Conservation (phyloP, 163 green algal species). For the Scenedesmus sp. region DNA sequence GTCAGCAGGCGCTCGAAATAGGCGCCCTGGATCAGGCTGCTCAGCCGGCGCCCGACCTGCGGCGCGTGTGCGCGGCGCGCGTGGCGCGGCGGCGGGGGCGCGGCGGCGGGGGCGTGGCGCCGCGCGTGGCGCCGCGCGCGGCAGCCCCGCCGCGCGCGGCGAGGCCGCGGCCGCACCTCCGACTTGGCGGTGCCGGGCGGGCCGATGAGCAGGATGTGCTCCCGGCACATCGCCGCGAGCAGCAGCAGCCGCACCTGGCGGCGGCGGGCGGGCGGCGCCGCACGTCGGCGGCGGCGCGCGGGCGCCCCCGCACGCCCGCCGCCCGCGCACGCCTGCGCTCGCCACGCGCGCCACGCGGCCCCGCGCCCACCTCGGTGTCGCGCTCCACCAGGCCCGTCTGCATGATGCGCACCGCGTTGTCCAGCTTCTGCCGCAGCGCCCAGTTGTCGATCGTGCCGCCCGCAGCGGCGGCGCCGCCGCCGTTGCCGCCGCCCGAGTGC, state of each 20-base stretch:
- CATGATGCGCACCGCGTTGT: slow-evolving; percentile 42
- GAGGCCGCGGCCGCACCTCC: slow-evolving; percentile 68
- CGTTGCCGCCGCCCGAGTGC: background rate
- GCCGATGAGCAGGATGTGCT: slow-evolving; percentile 95
- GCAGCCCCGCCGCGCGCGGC: no score
- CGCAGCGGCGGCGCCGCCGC: background rate
- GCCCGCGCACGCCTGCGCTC: background rate
- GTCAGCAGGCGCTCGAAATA: slow-evolving; percentile 94
- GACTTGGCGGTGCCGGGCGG: slow-evolving; percentile 89
- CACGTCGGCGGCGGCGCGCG: background rate
- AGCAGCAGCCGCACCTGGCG: slow-evolving; percentile 90
- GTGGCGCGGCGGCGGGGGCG: no score
- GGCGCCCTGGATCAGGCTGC: slow-evolving; percentile 59
- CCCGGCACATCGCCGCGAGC: slow-evolving; percentile 87
- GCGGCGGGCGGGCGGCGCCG: background rate
- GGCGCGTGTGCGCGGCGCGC: no score
- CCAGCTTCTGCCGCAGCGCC: slow-evolving; percentile 28
- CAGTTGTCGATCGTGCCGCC: slow-evolving; percentile 1
- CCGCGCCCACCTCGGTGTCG: slow-evolving; percentile 80
- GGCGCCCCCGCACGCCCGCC: no score
- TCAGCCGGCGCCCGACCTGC: slow-evolving; percentile 69
- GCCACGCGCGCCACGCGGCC: no score
- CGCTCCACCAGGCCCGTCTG: slow-evolving; percentile 89
- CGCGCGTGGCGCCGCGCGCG: no score
- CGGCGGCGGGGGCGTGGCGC: no score